Percentiles rank a stretch among this genome's conserved stretches.
Evolutionary conservation across 495 filamentous ascomycete species (phyloP).

Genomic region (Acidiella bohemica): DNA sequence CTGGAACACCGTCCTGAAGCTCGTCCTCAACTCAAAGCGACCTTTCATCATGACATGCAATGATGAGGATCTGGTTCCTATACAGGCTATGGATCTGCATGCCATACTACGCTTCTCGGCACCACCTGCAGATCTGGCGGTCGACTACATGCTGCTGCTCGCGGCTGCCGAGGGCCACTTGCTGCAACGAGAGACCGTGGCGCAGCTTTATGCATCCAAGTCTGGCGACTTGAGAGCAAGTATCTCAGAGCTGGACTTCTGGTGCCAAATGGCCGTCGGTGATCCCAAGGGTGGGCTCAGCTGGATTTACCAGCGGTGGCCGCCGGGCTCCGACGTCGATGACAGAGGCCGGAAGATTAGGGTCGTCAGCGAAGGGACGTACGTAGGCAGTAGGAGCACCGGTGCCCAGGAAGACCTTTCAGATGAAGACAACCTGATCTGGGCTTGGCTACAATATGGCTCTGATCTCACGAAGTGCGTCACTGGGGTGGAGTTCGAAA

Average conservation of each 20-base stretch:
- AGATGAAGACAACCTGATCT: slow-evolving; percentile 6
- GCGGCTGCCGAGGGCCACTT: slow-evolving; percentile 87
- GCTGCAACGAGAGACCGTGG: slow-evolving; percentile 51
- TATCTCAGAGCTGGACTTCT: slow-evolving; percentile 82
- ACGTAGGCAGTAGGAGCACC: slow-evolving; percentile 64
- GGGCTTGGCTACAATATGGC: slow-evolving; percentile 1
- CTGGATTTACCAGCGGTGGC: slow-evolving; percentile 74
- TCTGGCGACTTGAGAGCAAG: slow-evolving; percentile 61
- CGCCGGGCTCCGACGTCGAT: slow-evolving; percentile 53
- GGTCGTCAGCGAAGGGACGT: slow-evolving; percentile 76
- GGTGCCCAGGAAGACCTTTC: slow-evolving; percentile 37
- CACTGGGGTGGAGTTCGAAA: slow-evolving; percentile 8
- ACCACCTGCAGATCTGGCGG: slow-evolving; percentile 52
- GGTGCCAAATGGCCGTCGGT: slow-evolving; percentile 94
- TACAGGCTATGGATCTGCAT: slow-evolving; percentile 56
- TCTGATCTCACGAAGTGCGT: too few species aligned
- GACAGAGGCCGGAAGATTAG: slow-evolving; percentile 49
- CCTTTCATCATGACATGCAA: slow-evolving; percentile 94
- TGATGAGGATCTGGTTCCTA: slow-evolving; percentile 62
- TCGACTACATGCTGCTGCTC: slow-evolving; percentile 69
- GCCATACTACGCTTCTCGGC: slow-evolving; percentile 72
- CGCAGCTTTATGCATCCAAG: slow-evolving; percentile 53
- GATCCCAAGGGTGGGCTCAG: slow-evolving; percentile 74
- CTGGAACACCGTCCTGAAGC: slow-evolving; percentile 64
- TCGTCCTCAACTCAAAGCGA: slow-evolving; percentile 72